A percentile compares a stretch with the other conserved stretches of the same genome.
phyloP scores from a whole-genome alignment of 768 basidiomycete species.

The Amanita molliuscula region DNA sequence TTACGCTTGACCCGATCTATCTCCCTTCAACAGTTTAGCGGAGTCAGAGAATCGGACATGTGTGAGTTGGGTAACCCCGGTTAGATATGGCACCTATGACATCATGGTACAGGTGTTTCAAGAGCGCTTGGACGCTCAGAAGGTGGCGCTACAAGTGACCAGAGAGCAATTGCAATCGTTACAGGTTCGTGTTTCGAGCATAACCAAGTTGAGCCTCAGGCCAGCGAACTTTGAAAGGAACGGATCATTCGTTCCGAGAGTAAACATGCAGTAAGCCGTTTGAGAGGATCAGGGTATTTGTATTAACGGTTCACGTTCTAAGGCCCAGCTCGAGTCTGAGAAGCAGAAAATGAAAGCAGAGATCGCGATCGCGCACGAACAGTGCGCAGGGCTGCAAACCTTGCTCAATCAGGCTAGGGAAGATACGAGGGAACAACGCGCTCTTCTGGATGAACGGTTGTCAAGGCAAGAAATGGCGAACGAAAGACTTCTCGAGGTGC shows the following conservation, averaged over 20 bases:
- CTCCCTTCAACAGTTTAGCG: neutral
- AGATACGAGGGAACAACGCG: neutral
- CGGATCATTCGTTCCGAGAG: slow-evolving; percentile 25
- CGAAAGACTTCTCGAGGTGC: slow-evolving; percentile 17
- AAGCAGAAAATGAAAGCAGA: slow-evolving; percentile 25
- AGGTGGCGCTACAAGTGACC: slow-evolving; percentile 27
- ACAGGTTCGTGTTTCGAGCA: slow-evolving; percentile 1
- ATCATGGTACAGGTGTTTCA: slow-evolving; percentile 10
- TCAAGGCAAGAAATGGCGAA: slow-evolving; percentile 18
- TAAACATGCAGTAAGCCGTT: slow-evolving; percentile 22
- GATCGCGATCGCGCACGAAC: slow-evolving; percentile 29
- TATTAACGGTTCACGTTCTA: neutral
- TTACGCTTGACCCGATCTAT: neutral
- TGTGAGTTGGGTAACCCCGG: neutral
- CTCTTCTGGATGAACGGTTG: slow-evolving; percentile 11
- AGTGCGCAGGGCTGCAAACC: slow-evolving; percentile 21
- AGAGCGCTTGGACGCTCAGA: slow-evolving; percentile 32
- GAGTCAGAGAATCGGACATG: neutral
- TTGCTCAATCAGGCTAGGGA: slow-evolving; percentile 13
- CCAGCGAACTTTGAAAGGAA: slow-evolving; percentile 19
- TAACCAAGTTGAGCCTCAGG: slow-evolving; percentile 7
- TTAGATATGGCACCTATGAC: neutral
- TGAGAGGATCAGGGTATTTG: neutral
- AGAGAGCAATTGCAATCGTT: slow-evolving; percentile 20
- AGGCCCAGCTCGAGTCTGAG: slow-evolving; percentile 19